phyloP scores from a whole-genome alignment of 2,329 filamentous ascomycete genomes.

The Neonectria hederae region DNA sequence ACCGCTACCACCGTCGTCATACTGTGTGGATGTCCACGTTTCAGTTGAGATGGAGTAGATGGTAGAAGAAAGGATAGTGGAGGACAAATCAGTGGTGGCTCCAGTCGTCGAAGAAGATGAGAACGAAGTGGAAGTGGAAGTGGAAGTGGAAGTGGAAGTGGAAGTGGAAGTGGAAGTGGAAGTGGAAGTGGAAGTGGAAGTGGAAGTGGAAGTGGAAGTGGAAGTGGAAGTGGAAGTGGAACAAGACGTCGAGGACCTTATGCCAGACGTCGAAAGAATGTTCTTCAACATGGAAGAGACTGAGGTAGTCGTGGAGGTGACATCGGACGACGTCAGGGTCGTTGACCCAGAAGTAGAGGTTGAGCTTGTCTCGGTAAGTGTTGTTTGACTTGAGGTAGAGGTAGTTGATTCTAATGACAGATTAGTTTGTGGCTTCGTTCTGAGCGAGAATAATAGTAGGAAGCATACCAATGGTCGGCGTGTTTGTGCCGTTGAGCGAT shows the following conservation, averaged over 20 bases:
- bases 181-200: too few relatives aligned
- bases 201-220: too few relatives aligned
- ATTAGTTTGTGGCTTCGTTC: not conserved
- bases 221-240: too few relatives aligned
- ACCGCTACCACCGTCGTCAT: constrained; percentile 26
- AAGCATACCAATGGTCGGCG: constrained; percentile 36
- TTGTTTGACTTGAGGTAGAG: constrained; percentile 28
- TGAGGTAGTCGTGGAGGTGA: constrained; percentile 14
- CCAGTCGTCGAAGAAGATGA: constrained; percentile 27
- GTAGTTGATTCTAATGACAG: constrained; percentile 22
- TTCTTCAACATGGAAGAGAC: constrained; percentile 20
- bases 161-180: too few relatives aligned
- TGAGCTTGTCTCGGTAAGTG: constrained; percentile 32
- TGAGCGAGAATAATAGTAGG: constrained; percentile 13
- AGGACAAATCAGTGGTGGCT: constrained; percentile 23
- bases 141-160: too few relatives aligned
- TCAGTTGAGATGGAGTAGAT: constrained; percentile 40
- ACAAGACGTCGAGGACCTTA: constrained; percentile 30
- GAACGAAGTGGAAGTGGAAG: not conserved
- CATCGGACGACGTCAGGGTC: constrained; percentile 29
- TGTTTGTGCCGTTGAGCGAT: constrained; percentile 27
- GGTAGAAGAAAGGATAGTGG: constrained; percentile 32
- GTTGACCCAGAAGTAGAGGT: constrained; percentile 26
- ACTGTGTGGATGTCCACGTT: constrained; percentile 37
- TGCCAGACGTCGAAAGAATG: constrained; percentile 24